Base-by-base conservation (phyloP, 2,329 filamentous ascomycete genomes). In the Arthrocladium fulminans region DNA sequence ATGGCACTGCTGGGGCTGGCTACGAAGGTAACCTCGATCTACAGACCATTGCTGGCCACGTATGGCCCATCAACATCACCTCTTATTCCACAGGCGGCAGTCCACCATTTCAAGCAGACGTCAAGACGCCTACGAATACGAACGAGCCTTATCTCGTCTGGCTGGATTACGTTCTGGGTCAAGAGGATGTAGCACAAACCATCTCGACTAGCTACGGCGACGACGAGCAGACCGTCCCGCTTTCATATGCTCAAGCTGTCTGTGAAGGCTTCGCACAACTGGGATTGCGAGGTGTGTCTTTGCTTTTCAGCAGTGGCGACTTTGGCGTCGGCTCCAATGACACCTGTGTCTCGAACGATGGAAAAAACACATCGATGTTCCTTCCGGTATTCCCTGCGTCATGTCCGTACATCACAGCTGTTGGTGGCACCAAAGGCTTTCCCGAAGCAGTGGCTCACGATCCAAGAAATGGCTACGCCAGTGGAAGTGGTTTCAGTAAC, bases 91-190 rank as follows among this genome's bases (percentile, higher is more conserved):
- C 75, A 7, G 78, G 73, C 20, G 79, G 78, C 15, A 62, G 61
- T 25, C 75, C 76, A 30, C 75, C 73, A 1, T 75, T 74, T 58
- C 64, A 69, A 9, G 71, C 77, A 0, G 71, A 77, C 34, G 66
- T 65, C 43, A 61, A 71, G 17, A 65, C 56, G 40, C 54, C 52
- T 10, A 57, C 54, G 25, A 73, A 81, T 61, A 73, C 70, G 55
- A 86, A 86, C 61, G 83, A 87, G 66, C 81, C 81, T 0, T 86
- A 84, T 62, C 68, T 84, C 1, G 72, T 72, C 12, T 84, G 77
- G 68, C 67, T 84, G 6, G 71, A 76, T 48, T 77, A 78, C 61
- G 61, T 84, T 1, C 71, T 82, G 0, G 63, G 65, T 1, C 72
- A 74, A 51, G 63, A 74, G 46, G 57, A 64, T 0, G 67, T 86